Percentiles rank a stretch among this genome's conserved stretches.
Conservation (phyloP, 2,329 filamentous ascomycete species). For the Trichophyton equinum region DNA sequence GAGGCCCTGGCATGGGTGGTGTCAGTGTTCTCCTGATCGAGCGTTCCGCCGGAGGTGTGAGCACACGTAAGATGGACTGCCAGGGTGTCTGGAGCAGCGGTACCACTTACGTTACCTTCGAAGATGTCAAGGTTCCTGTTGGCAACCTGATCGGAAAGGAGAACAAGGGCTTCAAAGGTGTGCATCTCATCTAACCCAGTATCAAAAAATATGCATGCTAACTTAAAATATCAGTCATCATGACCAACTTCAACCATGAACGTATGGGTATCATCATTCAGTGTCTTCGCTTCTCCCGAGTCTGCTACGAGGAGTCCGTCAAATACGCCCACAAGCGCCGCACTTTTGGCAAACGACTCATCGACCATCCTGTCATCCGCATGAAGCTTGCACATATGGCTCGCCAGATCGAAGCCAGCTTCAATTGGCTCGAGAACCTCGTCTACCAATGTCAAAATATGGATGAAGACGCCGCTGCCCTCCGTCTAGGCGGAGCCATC, state of each 20-base stretch:
- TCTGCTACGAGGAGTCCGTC: slow-evolving; percentile 92
- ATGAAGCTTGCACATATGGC: slow-evolving; percentile 98
- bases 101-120: slow-evolving; percentile 95
- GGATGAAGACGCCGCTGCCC: slow-evolving; percentile 89
- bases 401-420: slow-evolving; percentile 91
- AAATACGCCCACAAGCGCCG: slow-evolving; percentile 96
- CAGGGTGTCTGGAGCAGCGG: slow-evolving; percentile 93
- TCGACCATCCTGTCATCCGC: slow-evolving; percentile 92
- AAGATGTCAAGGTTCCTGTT: slow-evolving; percentile 98
- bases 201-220: neutral
- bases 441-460: slow-evolving; percentile 89
- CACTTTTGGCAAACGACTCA: slow-evolving; percentile 92
- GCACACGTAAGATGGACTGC: slow-evolving; percentile 93
- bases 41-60: slow-evolving; percentile 69
- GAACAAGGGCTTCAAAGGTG: slow-evolving; percentile 89
- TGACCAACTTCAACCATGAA: slow-evolving; percentile 99
- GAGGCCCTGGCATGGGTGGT: slow-evolving; percentile 80
- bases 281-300: slow-evolving; percentile 83
- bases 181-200: slow-evolving; percentile 8
- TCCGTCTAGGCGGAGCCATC: slow-evolving; percentile 88
- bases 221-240: slow-evolving; percentile 53
- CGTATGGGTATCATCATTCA: slow-evolving; percentile 98
- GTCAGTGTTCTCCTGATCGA: slow-evolving; percentile 86
- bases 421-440: slow-evolving; percentile 91
- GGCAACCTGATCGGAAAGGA: slow-evolving; percentile 96